Base-by-base conservation (phyloP, 140 eudicot species). In the Ambrosia hybrid region DNA sequence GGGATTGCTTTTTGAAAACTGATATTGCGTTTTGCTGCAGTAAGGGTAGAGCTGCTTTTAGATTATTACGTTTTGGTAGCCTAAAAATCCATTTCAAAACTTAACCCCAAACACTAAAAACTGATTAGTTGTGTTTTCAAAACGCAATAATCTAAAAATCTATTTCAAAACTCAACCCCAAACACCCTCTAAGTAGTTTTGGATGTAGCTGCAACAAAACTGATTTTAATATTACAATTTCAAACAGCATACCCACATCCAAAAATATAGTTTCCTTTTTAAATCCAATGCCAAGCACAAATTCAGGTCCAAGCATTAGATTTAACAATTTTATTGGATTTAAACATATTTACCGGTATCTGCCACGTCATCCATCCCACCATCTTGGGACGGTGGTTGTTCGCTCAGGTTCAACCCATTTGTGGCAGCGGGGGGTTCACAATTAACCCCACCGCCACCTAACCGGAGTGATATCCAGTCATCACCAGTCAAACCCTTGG, bases 391-490 rank as follows among this genome's bases (percentile, higher is more conserved):
- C n/a, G 71, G 83, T 16, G 75, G 57, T 37, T 76, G 88, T 34
- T 79, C 89, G 14, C 83, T 81, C 12, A 83, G 62, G 78, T 65
- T 82, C 39, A 84, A 49, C 49, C 80, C 92, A 73, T 82, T 80
- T 39, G 70, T 76, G 45, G 78, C 75, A 21, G 72, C 70, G 71
- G 91, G 49, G 71, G 91, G 49, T 48, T 82, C 91, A 66, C 76
- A 75, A 21, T 56, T 87, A 57, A 72, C 78, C 55, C 79, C 78
- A 34, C 80, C 82, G 60, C 85, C 91, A 6, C 97, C 99, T 57
- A 94, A 82, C 59, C 90, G 82, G 51, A 94, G 96, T 39, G 99
- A 94, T 30, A 86, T 93, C 99, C 99, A 94, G 59, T 94, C 99
- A 34, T 94, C 97, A 10, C 83, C 69, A 15, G 74, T 76, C 34